phyloP scores from a whole-genome alignment of 1,284 basidiomycete species.

The Heterobasidion irregulare region DNA sequence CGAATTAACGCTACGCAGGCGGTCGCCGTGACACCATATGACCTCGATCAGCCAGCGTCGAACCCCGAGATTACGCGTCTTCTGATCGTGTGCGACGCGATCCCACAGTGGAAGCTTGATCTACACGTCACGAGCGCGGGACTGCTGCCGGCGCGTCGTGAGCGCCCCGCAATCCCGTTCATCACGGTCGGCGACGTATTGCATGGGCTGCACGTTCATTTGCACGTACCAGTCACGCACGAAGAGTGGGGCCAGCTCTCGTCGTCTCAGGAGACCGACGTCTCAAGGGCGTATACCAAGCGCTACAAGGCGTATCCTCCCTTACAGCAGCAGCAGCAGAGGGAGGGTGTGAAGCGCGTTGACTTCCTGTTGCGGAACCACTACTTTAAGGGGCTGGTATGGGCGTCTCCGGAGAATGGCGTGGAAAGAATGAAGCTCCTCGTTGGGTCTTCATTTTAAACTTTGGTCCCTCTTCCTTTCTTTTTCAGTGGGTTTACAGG shows the following conservation, averaged over 20 bases:
- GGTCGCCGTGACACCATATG: conserved; percentile 29
- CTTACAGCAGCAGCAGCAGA: conserved; percentile 16
- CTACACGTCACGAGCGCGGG: conserved; percentile 22
- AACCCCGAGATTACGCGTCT: conserved; percentile 46
- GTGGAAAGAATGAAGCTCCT: conserved; percentile 31
- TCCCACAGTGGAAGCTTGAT: conserved; percentile 56
- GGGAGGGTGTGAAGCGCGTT: conserved; percentile 36
- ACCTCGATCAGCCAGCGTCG: conserved; percentile 47
- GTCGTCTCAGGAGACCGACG: conserved; percentile 28
- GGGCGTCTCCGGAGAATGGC: conserved; percentile 26
- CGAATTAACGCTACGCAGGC: conserved; percentile 27
- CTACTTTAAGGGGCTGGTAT: conserved; percentile 47
- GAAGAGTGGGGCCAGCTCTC: conserved; percentile 44
- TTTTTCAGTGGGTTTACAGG: too few species aligned
- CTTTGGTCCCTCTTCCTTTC: too few species aligned
- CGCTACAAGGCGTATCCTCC: conserved; percentile 36
- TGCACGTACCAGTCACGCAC: conserved; percentile 48
- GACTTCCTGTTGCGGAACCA: conserved; percentile 49
- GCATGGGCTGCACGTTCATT: conserved; percentile 35
- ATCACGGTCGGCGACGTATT: conserved; percentile 55
- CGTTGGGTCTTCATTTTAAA: conserved; percentile 13
- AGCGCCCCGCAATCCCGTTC: conserved; percentile 21
- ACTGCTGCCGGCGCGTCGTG: conserved; percentile 18
- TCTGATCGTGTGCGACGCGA: conserved; percentile 44
- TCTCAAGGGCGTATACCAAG: conserved; percentile 48